Percentiles rank a stretch among this genome's conserved stretches.
Conservation (phyloP, 2,329 filamentous ascomycete species). For the Mycosphaerelloides madeirae region DNA sequence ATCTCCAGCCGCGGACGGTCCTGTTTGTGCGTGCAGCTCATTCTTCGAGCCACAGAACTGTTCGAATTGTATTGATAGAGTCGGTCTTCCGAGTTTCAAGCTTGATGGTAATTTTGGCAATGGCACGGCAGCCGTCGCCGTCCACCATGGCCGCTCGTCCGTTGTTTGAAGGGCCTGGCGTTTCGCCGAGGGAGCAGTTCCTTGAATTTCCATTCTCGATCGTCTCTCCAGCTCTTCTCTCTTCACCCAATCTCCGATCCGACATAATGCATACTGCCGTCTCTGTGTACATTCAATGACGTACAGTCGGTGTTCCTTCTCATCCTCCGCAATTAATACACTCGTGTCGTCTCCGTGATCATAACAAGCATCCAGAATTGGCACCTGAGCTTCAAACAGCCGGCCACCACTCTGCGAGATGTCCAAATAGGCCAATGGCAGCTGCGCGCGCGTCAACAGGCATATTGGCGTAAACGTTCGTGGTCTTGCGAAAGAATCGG, state of each 20-base stretch:
- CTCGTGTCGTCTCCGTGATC: constrained; percentile 45
- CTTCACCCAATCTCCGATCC: constrained; percentile 63
- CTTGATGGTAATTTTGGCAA: neutral
- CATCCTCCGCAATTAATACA: constrained; percentile 58
- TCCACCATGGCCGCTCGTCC: constrained; percentile 24
- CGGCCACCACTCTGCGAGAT: constrained; percentile 49
- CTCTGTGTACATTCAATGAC: constrained; percentile 61
- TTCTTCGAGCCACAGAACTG: neutral
- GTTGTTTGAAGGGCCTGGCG: constrained; percentile 10
- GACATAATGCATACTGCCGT: constrained; percentile 63
- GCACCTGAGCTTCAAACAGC: constrained; percentile 58
- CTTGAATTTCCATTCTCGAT: constrained; percentile 28
- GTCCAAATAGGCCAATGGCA: constrained; percentile 60
- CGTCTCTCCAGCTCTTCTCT: constrained; percentile 47
- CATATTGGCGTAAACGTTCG: constrained; percentile 27
- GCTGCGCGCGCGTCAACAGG: constrained; percentile 56
- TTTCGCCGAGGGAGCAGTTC: constrained; percentile 26
- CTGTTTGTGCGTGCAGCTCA: neutral
- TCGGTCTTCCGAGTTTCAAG: neutral
- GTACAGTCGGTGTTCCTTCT: constrained; percentile 52
- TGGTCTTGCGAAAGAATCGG: constrained; percentile 23
- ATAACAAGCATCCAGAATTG: constrained; percentile 57
- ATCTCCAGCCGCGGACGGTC: neutral
- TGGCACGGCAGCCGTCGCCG: constrained; percentile 12
- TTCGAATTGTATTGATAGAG: neutral